Conservation (phyloP, 2,329 filamentous ascomycete species). For the Aspergillus latus region DNA sequence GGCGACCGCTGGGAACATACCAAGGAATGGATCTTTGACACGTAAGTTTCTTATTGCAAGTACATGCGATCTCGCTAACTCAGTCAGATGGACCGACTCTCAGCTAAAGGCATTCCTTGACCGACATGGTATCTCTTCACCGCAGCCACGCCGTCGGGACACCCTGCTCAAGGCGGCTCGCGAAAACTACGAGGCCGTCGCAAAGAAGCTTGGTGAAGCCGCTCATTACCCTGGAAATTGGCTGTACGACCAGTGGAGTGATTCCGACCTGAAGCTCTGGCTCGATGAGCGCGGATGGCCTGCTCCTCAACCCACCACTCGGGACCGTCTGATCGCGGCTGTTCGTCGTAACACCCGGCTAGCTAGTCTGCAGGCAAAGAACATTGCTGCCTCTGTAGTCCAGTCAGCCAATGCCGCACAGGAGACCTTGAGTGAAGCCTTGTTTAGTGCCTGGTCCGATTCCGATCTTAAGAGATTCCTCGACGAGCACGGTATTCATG, state of each 20-base stretch:
- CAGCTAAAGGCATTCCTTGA: conserved; percentile 92
- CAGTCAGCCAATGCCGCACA: conserved; percentile 69
- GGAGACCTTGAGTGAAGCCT: conserved; percentile 72
- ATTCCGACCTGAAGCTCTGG: conserved; percentile 92
- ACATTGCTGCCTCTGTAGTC: conserved; percentile 60
- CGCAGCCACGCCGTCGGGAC: conserved; percentile 84
- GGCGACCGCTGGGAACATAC: conserved; percentile 69
- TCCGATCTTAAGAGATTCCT: conserved; percentile 86
- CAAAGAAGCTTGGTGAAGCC: conserved; percentile 74
- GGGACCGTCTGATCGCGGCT: conserved; percentile 83
- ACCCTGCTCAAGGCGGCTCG: conserved; percentile 74
- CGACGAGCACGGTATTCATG: conserved; percentile 84
- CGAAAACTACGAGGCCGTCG: conserved; percentile 74
- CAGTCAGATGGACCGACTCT: conserved; percentile 79
- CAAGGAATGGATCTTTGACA: conserved; percentile 90
- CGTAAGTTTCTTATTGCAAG: conserved; percentile 46
- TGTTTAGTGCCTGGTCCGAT: conserved; percentile 90
- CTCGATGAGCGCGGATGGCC: conserved; percentile 85
- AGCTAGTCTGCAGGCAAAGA: conserved; percentile 67
- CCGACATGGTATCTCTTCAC: conserved; percentile 79
- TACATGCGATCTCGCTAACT: conserved; percentile 28
- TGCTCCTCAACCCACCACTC: conserved; percentile 76
- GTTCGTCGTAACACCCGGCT: conserved; percentile 89
- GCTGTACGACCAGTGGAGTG: conserved; percentile 87
- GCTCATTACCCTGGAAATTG: conserved; percentile 89